Base-by-base conservation (phyloP, 2,329 filamentous ascomycete genomes). In the Arthrobotrys sphaeroides region DNA sequence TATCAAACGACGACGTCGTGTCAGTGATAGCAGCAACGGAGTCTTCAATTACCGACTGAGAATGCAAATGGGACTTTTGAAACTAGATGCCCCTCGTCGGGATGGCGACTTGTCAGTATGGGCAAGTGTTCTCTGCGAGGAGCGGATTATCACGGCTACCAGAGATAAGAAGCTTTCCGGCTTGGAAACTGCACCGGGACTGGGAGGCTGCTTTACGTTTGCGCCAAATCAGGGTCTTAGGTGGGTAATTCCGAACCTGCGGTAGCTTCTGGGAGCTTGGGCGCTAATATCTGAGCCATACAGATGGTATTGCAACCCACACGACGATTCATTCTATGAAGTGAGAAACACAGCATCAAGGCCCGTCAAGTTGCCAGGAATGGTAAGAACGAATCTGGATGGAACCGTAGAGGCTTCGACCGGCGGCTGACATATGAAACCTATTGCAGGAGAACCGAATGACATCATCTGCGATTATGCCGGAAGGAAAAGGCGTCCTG, bases 401-500 rank as follows among this genome's bases (percentile, higher is more conserved):
- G 18, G 13, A 20, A 6, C 38, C 43, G 13, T 18, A 40, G 10
- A n/a, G 13, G 16, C 2, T 42, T 31, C 5, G 36, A 16, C 20
- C 5, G 22, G 42, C 6, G 20, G 13, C 36, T 42, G 20, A 64
- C 24, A 59, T 53, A n/a, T 16, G 9, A 1, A 24, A 24, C 5
- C 28, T 16, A 5, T 55, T 36, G 13, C 13, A 74, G 70, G 70
- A 74, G 47, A 67, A 74, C 31, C 70, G 70, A 24, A 68, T 74
- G 70, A 74, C 70, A 33, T 74, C 70, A 59, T 74, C 70, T 22
- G 67, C 70, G 9, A 74, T 74, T 40, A 67, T 74, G 62, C 62
- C 70, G 28, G 70, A 68, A 59, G 70, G 70, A 10, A 74, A 64
- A 26, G 70, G 70, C 5, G 57, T 74, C 13, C 55, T 74, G 36